Base-by-base conservation (phyloP, 148 eudicot species). In the Persicaria maculosa region DNA sequence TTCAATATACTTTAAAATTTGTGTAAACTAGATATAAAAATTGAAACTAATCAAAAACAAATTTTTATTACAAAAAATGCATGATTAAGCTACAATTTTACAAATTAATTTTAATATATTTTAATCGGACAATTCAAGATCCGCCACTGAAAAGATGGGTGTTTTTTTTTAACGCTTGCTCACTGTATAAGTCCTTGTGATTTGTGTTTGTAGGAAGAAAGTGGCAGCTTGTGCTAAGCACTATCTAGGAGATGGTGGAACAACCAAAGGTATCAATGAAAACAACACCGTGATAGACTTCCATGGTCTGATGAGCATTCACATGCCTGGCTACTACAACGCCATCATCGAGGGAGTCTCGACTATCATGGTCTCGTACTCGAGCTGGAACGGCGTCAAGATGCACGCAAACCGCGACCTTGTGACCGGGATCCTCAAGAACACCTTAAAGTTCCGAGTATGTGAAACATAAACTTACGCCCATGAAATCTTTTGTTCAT, bases 141-240 rank as follows among this genome's bases (percentile, higher is more conserved):
- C 40, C 3, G 40, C 3, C 40, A 31, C 40, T 2, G 40, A 0
- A 31, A 31, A 31, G 1, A 31, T 1, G 40, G 40, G 25, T 22
- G 25, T 31, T 31, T 31, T 31, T 31, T 31, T 31, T 31, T 31
- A 31, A 31, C 1, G 40, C 40, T 31, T 31, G 40, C 40, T 1
- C 40, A 31, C 40, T 31, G 40, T 22, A 22, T 22, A 22, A 31
- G 40, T 31, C 40, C 40, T 31, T 31, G 40, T 31, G 40, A 31
- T 31, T 31, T 61, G 5, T 77, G 2, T 68, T 65, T 43, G 14
- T 58, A 82, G 87, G 81, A 53, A 71, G 45, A 87, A 87, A 53
- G 84, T 86, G 68, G 81, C 75, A 73, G 89, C 85, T 43, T 84
- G 87, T 69, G 86, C 83, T 61, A 83, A 83, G 76, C 86, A 83